phyloP scores from a whole-genome alignment of 306 rosid species.

The Lathyrus aphaca region DNA sequence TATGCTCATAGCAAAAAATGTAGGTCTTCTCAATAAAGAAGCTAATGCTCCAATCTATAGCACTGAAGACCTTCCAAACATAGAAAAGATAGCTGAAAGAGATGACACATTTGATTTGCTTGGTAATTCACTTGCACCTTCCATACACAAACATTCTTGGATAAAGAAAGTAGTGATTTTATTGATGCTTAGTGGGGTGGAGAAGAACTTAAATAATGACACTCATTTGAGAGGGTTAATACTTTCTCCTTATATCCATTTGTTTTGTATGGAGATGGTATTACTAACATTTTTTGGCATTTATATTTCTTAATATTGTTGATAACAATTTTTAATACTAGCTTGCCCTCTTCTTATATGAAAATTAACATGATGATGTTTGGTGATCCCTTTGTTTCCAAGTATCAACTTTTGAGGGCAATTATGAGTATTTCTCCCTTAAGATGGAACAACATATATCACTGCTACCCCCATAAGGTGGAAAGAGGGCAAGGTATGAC shows the following conservation, averaged over 20 bases:
- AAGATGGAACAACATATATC: constrained; percentile 81
- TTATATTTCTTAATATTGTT: no score
- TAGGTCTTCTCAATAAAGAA: constrained; percentile 92
- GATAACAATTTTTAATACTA: no score
- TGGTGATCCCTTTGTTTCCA: constrained; percentile 87
- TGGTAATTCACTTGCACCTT: constrained; percentile 94
- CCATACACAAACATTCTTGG: constrained; percentile 96
- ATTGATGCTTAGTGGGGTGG: constrained; percentile 90
- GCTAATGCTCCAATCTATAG: constrained; percentile 90
- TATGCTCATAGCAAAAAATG: constrained; percentile 85
- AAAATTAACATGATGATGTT: no score
- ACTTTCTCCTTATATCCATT: no score
- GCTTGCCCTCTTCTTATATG: no score
- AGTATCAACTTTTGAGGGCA: constrained; percentile 95
- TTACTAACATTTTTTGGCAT: no score
- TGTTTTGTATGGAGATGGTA: no score
- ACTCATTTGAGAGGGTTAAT: constrained; percentile 98
- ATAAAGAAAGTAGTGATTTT: constrained; percentile 92
- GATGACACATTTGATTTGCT: constrained; percentile 88
- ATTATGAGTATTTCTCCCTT: constrained; percentile 92
- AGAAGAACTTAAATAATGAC: constrained; percentile 94
- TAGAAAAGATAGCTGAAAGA: constrained; percentile 82
- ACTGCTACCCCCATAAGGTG: constrained; percentile 84
- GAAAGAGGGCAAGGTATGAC: constrained; percentile 90
- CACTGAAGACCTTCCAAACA: constrained; percentile 74